Conservation (phyloP, 148 eudicot species). For the Rhododendron williamsianum region DNA sequence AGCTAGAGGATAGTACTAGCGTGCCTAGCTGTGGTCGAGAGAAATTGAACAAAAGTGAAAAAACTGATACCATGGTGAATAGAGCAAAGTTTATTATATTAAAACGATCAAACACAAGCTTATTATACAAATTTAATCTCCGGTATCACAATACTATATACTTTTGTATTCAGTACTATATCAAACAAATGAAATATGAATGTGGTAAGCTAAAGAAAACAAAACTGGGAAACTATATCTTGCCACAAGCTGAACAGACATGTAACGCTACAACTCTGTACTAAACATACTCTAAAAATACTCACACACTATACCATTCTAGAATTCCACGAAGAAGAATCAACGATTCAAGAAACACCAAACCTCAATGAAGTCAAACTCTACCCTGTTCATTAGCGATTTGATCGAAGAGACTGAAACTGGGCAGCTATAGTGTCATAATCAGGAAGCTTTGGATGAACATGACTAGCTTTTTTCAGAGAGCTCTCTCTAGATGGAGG, state of each 20-base stretch:
- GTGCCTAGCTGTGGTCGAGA: not conserved
- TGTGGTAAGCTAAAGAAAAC: not conserved
- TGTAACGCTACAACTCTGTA: not conserved
- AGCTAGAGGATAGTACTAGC: not conserved
- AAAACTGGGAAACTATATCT: not conserved
- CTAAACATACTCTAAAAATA: not conserved
- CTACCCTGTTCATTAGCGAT: slow-evolving; percentile 30
- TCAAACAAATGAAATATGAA: not conserved
- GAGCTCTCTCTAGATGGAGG: slow-evolving; percentile 39
- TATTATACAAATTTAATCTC: not conserved
- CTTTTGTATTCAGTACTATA: not conserved
- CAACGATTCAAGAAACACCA: not conserved
- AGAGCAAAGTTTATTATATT: not conserved
- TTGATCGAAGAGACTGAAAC: slow-evolving; percentile 44
- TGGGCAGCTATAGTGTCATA: slow-evolving; percentile 60
- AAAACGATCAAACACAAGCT: not conserved
- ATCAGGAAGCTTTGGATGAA: slow-evolving; percentile 98
- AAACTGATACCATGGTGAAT: not conserved
- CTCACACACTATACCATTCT: not conserved
- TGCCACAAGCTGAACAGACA: slow-evolving; percentile 1
- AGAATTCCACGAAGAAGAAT: not conserved
- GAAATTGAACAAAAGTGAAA: not conserved
- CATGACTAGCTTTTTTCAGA: slow-evolving; percentile 65
- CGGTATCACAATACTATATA: too few relatives aligned
- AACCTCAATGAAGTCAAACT: not conserved